These are phyloP conservation scores for Tephrocybe sp. DNA, from an alignment of 768 basidiomycete genomes.

Conservation along the genomic window DNA sequence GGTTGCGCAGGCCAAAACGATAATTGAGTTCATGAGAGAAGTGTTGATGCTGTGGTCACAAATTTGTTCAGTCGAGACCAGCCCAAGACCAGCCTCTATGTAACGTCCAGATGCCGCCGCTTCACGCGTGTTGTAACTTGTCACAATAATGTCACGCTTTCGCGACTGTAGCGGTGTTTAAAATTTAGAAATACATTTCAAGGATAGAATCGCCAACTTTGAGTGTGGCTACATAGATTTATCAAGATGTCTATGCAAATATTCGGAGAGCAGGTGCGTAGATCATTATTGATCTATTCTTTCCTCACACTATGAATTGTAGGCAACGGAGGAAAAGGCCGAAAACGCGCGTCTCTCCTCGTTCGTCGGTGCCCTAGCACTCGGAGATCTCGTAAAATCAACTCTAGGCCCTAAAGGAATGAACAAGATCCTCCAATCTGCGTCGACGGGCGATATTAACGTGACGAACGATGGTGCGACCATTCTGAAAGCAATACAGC, in stretches of 20 bases:
- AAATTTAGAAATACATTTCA: too few species aligned
- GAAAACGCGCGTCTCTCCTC: slow-evolving; percentile 98
- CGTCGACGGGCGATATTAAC: slow-evolving; percentile 85
- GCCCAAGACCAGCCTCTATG: too few species aligned
- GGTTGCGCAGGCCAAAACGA: too few species aligned
- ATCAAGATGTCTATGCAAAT: slow-evolving; percentile 67
- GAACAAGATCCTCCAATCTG: slow-evolving; percentile 99
- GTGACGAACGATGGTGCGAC: slow-evolving; percentile 99
- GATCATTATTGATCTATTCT: not conserved
- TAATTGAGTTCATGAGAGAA: too few species aligned
- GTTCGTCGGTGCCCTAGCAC: slow-evolving; percentile 95
- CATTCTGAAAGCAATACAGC: slow-evolving; percentile 94
- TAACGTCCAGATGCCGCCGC: too few species aligned
- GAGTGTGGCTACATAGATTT: too few species aligned
- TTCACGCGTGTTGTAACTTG: too few species aligned
- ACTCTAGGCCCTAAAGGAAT: slow-evolving; percentile 99
- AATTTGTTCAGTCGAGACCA: too few species aligned
- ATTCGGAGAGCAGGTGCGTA: slow-evolving; percentile 58
- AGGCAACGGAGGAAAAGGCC: slow-evolving; percentile 91
- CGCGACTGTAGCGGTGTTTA: too few species aligned
- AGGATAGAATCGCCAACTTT: too few species aligned
- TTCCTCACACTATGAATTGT: not conserved
- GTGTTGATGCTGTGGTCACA: too few species aligned
- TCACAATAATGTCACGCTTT: too few species aligned
- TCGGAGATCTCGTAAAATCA: slow-evolving; percentile 98